phyloP scores from a whole-genome alignment of 495 filamentous ascomycete species.

The Aspergillus leporis region DNA sequence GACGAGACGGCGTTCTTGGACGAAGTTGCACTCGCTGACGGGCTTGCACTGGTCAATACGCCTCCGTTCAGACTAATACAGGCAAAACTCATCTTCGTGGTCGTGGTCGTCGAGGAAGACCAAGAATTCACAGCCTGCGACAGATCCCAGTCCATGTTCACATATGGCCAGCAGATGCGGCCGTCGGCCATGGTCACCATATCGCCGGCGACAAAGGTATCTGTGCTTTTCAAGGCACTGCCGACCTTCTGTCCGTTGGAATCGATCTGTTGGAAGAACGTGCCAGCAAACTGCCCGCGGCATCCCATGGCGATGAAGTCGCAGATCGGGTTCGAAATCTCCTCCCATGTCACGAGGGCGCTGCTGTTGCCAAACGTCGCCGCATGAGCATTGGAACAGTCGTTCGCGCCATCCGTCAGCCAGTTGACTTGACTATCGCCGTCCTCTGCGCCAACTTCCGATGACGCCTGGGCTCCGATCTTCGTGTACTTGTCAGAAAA shows the following conservation, averaged over 20 bases:
- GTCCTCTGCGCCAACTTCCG: conserved; percentile 43
- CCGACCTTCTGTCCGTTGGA: conserved; percentile 44
- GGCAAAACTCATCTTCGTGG: conserved; percentile 46
- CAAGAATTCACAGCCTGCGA: conserved; percentile 28
- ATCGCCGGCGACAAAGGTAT: conserved; percentile 54
- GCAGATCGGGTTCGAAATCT: conserved; percentile 48
- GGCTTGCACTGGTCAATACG: neutral
- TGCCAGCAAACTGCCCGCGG: conserved; percentile 48
- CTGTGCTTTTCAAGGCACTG: conserved; percentile 32
- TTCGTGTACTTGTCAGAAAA: conserved; percentile 52
- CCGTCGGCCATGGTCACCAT: conserved; percentile 49
- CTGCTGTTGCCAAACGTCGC: conserved; percentile 46
- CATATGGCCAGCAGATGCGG: conserved; percentile 58
- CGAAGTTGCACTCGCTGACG: neutral
- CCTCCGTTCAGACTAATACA: conserved; percentile 30
- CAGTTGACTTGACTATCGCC: conserved; percentile 55
- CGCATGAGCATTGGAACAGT: conserved; percentile 55
- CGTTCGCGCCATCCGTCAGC: conserved; percentile 46
- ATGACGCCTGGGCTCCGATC: conserved; percentile 46
- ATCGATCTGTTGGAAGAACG: conserved; percentile 52
- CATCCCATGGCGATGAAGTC: conserved; percentile 54
- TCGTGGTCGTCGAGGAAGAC: conserved; percentile 24
- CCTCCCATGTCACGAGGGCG: conserved; percentile 55
- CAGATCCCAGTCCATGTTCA: conserved; percentile 49
- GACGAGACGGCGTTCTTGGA: neutral